A percentile compares a stretch with the other conserved stretches of the same genome.
Evolutionary conservation across 306 rosid species (phyloP).

Genomic region (Quercus wislizeni): DNA sequence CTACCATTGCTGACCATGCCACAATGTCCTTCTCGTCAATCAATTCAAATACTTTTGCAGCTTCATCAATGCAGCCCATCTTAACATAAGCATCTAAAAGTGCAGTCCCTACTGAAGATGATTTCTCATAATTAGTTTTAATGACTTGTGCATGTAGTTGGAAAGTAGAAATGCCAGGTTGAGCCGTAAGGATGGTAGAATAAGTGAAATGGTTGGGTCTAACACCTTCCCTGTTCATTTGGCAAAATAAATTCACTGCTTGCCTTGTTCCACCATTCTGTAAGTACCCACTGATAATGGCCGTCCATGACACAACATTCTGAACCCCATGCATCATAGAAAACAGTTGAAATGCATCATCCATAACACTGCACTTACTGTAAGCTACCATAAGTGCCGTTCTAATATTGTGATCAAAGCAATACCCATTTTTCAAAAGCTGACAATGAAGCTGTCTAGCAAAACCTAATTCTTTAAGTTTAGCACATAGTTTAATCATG

Average conservation of each 20-base stretch:
- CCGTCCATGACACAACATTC: constrained; percentile 86
- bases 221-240: constrained; percentile 66
- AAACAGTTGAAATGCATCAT: constrained; percentile 56
- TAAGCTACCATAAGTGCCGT: constrained; percentile 73
- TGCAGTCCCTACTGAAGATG: constrained; percentile 78
- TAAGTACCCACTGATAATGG: constrained; percentile 74
- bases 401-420: constrained; percentile 39
- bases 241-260: constrained; percentile 59
- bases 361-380: constrained; percentile 61
- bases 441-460: constrained; percentile 57
- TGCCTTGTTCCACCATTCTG: constrained; percentile 54
- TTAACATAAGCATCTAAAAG: constrained; percentile 75
- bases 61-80: constrained; percentile 46
- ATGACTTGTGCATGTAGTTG: constrained; percentile 77
- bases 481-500: constrained; percentile 62
- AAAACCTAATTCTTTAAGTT: constrained; percentile 43
- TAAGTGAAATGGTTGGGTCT: constrained; percentile 82
- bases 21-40: constrained; percentile 71
- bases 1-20: constrained; percentile 92
- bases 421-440: constrained; percentile 60
- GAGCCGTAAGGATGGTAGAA: constrained; percentile 74
- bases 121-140: constrained; percentile 67
- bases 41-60: constrained; percentile 56
- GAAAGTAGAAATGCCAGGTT: constrained; percentile 34
- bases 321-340: constrained; percentile 37